Percentiles rank a stretch among this genome's conserved stretches.
Conservation (phyloP, 2,329 filamentous ascomycete genomes). For the Ascomycota sp. region DNA sequence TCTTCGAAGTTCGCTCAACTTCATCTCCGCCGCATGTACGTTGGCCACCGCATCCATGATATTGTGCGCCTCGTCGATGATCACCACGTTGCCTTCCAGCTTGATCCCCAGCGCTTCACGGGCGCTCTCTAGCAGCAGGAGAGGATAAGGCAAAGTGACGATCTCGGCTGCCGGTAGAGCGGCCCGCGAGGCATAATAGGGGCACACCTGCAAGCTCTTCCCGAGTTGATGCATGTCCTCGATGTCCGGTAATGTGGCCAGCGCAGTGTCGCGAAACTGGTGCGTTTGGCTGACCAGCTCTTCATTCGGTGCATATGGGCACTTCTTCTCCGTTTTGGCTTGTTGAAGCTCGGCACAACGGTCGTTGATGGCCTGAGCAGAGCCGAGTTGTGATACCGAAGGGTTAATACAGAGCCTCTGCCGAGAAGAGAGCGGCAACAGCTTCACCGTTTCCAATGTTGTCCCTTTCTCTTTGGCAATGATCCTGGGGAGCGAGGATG, state of each 20-base stretch:
- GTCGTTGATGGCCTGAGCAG: constrained; percentile 72
- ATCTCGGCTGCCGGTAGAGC: constrained; percentile 73
- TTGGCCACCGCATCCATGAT: constrained; percentile 83
- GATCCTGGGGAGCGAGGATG: constrained; percentile 38
- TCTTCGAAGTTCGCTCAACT: constrained; percentile 46
- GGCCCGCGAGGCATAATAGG: constrained; percentile 83
- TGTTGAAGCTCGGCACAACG: constrained; percentile 78
- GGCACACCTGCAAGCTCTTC: constrained; percentile 59
- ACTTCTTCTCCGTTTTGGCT: constrained; percentile 34
- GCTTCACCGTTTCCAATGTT: constrained; percentile 35
- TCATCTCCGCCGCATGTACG: constrained; percentile 62
- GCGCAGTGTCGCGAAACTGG: constrained; percentile 62
- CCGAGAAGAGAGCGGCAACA: constrained; percentile 63
- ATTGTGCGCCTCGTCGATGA: constrained; percentile 94
- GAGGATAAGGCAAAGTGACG: constrained; percentile 74
- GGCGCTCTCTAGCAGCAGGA: constrained; percentile 69
- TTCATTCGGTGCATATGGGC: constrained; percentile 55
- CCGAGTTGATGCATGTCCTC: constrained; percentile 70
- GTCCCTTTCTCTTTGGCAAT: constrained; percentile 9
- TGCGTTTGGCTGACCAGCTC: constrained; percentile 50
- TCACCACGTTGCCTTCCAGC: constrained; percentile 70
- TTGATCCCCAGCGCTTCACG: constrained; percentile 72
- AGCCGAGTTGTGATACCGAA: constrained; percentile 47
- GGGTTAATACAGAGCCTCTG: constrained; percentile 83
- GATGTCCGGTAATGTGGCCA: constrained; percentile 77